Base-by-base conservation (phyloP, 106 monocot genomes). In the Narthecium ossifragum region DNA sequence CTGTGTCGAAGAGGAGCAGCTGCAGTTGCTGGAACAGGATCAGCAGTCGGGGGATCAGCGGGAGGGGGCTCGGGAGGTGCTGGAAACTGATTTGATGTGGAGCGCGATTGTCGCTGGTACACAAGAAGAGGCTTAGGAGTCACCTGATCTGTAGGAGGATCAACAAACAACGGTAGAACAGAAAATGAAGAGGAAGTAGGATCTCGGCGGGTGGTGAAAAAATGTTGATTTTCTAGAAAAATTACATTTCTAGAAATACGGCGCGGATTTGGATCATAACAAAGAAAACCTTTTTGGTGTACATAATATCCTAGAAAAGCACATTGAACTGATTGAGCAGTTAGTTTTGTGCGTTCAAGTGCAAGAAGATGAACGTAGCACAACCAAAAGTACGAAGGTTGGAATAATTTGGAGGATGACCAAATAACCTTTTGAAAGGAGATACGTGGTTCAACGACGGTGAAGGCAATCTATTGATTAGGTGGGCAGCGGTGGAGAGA, bases 381-480 rank as follows among this genome's bases (percentile, higher is more conserved):
- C 70, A 62, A 15, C 51, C 38, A 61, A 60, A 60, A 4, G 26
- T 45, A 26, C 36, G 51, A 9, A 62, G 9, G 21, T 53, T 25
- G 3, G 18, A 15, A 20, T 60, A 53, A 50, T 51, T 43, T 17
- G 27, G 32, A 36, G 25, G 20, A 12, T 48, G 20, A 10, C 38
- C 22, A 51, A 27, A 34, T 8, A 70, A 30, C 18, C 8, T 10
- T 17, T 22, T 12, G 27, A 50, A 62, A 5, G 70, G 61, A 24
- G 59, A 41, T 30, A 49, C 61, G 26, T 52, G 15, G 7, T 61
- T 52, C 33, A 61, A 50, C 11, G 1, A 13, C 8, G 3, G 20
- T 29, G 46, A 59, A 28, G 51, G 37, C 14, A 70, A 30, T 27
- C 34, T 49, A 51, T 70, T 70, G 12, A 70, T 70, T 15, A 70